A percentile compares a stretch with the other conserved stretches of the same genome.
Evolutionary conservation across 257 asterid genomes (phyloP).

Genomic region (Asclepias syriaca): DNA sequence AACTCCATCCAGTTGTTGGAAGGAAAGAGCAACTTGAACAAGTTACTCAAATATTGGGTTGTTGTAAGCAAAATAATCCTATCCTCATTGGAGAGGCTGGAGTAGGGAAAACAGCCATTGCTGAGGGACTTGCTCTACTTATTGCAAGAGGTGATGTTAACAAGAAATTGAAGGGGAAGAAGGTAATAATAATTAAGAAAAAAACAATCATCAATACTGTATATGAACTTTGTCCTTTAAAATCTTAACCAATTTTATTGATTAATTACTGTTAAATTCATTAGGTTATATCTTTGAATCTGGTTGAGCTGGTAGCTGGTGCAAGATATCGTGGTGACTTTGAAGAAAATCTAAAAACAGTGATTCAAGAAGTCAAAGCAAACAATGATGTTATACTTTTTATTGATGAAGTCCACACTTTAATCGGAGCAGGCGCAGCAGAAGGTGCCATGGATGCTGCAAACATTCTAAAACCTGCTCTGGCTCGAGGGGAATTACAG

Average conservation of each 20-base stretch:
- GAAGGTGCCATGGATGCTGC: slow-evolving; percentile 99
- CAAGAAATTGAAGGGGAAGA: slow-evolving; percentile 91
- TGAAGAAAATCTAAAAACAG: slow-evolving; percentile 85
- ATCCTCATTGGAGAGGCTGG: slow-evolving; percentile 99
- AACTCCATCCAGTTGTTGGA: slow-evolving; percentile 95
- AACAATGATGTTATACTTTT: slow-evolving; percentile 86
- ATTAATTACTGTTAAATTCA: slow-evolving; percentile 15
- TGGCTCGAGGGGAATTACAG: slow-evolving; percentile 96
- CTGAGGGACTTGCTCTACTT: slow-evolving; percentile 97
- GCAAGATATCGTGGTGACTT: slow-evolving; percentile 97
- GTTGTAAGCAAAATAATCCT: slow-evolving; percentile 93
- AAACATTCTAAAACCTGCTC: slow-evolving; percentile 89
- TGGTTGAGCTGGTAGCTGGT: slow-evolving; percentile 96
- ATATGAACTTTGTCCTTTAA: too few species aligned
- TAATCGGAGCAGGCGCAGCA: slow-evolving; percentile 98
- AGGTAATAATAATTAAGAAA: slow-evolving; percentile 35
- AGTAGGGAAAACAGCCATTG: slow-evolving; percentile 98
- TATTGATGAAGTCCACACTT: slow-evolving; percentile 95
- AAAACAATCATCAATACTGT: too few species aligned
- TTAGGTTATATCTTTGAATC: slow-evolving; percentile 85
- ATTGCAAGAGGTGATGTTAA: slow-evolving; percentile 92
- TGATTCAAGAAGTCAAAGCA: slow-evolving; percentile 90
- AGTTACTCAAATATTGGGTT: slow-evolving; percentile 91
- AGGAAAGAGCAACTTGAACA: slow-evolving; percentile 89
- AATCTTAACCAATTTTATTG: background rate